Conservation (phyloP, 768 basidiomycete species). For the Chiua virens region DNA sequence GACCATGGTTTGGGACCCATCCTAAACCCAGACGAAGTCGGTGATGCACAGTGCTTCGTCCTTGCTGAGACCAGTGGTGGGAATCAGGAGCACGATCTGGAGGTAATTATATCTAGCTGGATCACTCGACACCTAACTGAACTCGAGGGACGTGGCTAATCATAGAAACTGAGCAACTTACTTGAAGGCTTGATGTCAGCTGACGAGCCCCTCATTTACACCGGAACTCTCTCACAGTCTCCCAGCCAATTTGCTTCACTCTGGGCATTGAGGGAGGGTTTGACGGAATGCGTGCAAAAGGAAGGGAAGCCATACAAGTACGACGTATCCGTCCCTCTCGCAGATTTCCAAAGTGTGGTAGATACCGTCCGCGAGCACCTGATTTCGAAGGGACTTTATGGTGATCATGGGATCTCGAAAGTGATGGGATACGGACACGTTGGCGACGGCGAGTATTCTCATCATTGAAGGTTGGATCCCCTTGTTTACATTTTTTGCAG, state of each 20-base stretch:
- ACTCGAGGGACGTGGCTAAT: neutral
- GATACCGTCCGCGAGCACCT: slow-evolving; percentile 77
- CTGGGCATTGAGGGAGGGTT: slow-evolving; percentile 90
- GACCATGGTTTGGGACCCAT: slow-evolving; percentile 81
- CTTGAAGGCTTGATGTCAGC: slow-evolving; percentile 76
- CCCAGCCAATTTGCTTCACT: slow-evolving; percentile 86
- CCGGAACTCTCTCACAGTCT: slow-evolving; percentile 90
- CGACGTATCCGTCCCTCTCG: slow-evolving; percentile 87
- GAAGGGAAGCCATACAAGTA: slow-evolving; percentile 97
- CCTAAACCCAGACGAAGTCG: slow-evolving; percentile 69
- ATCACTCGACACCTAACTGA: slow-evolving; percentile 13
- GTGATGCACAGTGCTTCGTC: slow-evolving; percentile 84
- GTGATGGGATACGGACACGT: slow-evolving; percentile 96
- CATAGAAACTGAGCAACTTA: slow-evolving; percentile 82
- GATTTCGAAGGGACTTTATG: slow-evolving; percentile 63
- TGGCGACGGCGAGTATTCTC: slow-evolving; percentile 74
- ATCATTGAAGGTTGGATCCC: neutral
- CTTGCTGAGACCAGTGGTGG: slow-evolving; percentile 94
- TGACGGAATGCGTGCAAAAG: slow-evolving; percentile 91
- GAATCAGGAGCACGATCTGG: slow-evolving; percentile 89
- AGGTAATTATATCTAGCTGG: slow-evolving; percentile 47
- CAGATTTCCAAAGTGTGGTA: slow-evolving; percentile 84
- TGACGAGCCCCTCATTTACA: slow-evolving; percentile 76
- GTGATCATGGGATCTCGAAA: slow-evolving; percentile 72
- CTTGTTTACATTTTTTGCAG: slow-evolving; percentile 37